Evolutionary conservation across 768 basidiomycete species (phyloP).

Genomic region (Tylopilus cervinicoccineus): DNA sequence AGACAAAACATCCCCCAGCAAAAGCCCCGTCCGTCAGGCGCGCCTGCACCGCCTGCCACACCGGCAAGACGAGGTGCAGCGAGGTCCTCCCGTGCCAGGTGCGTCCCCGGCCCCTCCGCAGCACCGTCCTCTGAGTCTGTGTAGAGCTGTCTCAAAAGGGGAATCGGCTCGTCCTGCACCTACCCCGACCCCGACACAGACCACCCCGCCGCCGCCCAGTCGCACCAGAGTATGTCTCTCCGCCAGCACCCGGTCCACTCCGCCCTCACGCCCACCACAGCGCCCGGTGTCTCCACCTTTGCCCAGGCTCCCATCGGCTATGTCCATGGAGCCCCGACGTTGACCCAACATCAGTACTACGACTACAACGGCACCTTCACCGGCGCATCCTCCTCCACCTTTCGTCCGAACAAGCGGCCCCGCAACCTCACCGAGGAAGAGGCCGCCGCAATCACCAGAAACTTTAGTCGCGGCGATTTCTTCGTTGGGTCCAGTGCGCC

Average conservation of each 20-base stretch:
- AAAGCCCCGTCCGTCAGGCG: conserved; percentile 80
- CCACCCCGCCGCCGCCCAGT: conserved; percentile 35
- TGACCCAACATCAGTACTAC: conserved; percentile 64
- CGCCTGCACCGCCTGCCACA: conserved; percentile 77
- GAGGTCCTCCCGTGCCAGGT: conserved; percentile 83
- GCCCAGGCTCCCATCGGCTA: conserved; percentile 37
- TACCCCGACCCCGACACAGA: conserved; percentile 76
- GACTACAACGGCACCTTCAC: conserved; percentile 71
- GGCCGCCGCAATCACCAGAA: conserved; percentile 77
- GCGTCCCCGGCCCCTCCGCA: conserved; percentile 12
- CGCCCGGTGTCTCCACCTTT: conserved; percentile 36
- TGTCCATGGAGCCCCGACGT: conserved; percentile 39
- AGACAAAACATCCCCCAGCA: conserved; percentile 38
- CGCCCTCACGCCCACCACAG: conserved; percentile 17
- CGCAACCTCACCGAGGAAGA: conserved; percentile 81
- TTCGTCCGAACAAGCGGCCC: conserved; percentile 77
- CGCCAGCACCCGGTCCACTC: neutral
- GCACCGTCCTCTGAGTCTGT: conserved; percentile 7
- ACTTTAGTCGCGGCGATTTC: conserved; percentile 78
- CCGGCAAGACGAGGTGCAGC: conserved; percentile 80
- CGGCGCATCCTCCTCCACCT: conserved; percentile 68
- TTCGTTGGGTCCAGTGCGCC: conserved; percentile 78
- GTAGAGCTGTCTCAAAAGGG: conserved; percentile 81
- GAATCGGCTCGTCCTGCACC: conserved; percentile 62
- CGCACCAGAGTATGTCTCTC: conserved; percentile 25